A percentile compares a stretch with the other conserved stretches of the same genome.
phyloP scores from a whole-genome alignment of 2,329 filamentous ascomycete genomes.

The Microdochium nivale region DNA sequence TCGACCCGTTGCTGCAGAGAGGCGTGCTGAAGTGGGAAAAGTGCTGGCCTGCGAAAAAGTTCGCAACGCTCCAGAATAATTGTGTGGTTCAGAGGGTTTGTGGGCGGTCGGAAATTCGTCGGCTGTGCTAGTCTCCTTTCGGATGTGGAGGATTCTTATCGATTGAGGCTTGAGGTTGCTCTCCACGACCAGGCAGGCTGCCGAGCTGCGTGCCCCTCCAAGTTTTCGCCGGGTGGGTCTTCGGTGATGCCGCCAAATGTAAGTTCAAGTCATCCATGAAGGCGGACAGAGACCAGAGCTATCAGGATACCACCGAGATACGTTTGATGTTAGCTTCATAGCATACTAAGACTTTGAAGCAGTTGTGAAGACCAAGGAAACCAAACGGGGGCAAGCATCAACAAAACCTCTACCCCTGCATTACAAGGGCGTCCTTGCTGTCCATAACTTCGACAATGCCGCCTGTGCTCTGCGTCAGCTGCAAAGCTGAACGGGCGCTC shows the following conservation, averaged over 20 bases:
- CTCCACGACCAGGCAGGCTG: too few species aligned
- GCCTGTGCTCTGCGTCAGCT: conserved; percentile 66
- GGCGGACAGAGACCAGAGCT: too few species aligned
- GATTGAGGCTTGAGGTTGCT: too few species aligned
- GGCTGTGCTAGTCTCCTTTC: background rate
- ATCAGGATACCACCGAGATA: too few species aligned
- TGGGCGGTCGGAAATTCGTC: background rate
- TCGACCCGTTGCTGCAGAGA: background rate
- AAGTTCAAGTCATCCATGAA: too few species aligned
- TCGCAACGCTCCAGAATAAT: background rate
- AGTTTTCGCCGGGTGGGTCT: too few species aligned
- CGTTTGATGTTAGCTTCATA: too few species aligned
- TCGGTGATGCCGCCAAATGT: too few species aligned
- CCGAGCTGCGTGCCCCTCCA: too few species aligned
- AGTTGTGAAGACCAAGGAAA: background rate
- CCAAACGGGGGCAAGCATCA: conserved; percentile 1
- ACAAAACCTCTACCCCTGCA: conserved; percentile 10
- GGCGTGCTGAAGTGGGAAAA: background rate
- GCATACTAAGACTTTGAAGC: too few species aligned
- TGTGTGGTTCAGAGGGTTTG: background rate
- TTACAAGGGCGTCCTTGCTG: background rate
- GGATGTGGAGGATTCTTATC: too few species aligned
- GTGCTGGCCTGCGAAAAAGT: background rate
- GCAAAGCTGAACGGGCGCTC: conserved; percentile 68
- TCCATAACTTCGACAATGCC: conserved; percentile 49